Conservation (phyloP, 2,329 filamentous ascomycete genomes). For the Aureobasidium sp. region DNA sequence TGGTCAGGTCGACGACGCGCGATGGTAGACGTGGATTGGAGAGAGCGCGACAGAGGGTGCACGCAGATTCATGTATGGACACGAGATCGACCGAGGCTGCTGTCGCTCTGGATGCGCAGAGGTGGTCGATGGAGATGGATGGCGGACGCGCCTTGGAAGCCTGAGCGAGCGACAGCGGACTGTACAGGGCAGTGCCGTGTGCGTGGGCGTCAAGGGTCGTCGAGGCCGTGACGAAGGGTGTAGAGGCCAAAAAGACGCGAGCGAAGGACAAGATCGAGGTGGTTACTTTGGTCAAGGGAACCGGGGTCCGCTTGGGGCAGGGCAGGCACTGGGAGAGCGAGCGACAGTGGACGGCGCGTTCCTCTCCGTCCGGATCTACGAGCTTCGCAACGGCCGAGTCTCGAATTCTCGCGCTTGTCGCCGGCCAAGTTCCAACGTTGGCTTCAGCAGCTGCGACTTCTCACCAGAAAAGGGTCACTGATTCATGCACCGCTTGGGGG, state of each 20-base stretch:
- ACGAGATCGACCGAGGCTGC: background rate
- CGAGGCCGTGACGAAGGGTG: background rate
- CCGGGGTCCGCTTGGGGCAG: slow-evolving; percentile 3
- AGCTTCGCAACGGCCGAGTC: background rate
- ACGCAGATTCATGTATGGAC: slow-evolving; percentile 6
- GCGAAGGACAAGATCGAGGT: background rate
- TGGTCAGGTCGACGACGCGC: background rate
- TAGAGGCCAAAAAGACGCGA: background rate
- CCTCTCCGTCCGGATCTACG: background rate
- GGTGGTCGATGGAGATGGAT: background rate
- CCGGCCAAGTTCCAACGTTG: background rate
- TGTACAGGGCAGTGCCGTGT: background rate
- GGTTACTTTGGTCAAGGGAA: background rate
- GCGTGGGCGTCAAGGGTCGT: background rate
- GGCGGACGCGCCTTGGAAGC: background rate
- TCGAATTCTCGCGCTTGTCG: background rate
- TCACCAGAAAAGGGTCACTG: background rate
- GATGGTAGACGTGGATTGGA: background rate
- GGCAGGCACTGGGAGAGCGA: background rate
- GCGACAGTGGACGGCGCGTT: slow-evolving; percentile 6
- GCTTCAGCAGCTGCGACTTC: background rate
- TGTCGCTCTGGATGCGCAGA: slow-evolving; percentile 1
- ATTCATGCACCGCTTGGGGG: background rate
- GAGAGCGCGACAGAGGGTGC: background rate
- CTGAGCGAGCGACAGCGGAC: slow-evolving; percentile 1